Evolutionary conservation across 1,284 basidiomycete genomes (phyloP), one percentile per base, ranked within the genome.

Genomic region (Meira miltonrushii): DNA sequence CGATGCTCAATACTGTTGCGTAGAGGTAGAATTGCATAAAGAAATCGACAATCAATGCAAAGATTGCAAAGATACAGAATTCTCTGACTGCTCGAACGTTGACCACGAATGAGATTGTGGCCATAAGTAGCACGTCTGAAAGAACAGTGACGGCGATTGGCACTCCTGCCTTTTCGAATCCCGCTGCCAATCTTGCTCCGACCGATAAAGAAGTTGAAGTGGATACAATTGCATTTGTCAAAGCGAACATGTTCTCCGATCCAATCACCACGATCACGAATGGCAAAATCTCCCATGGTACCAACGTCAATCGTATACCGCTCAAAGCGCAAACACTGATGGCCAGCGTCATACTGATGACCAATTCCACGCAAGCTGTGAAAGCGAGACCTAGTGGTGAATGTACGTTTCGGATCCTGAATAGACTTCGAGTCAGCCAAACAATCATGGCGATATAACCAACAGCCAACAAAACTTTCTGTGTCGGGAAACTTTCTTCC

Each of bases 261-360:
- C 94, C 94, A 17, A 96, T 89, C 67, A 97, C 93, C 15, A 93
- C 86, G 53, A 98, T 91, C 51, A 96, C 89, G 63, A 97, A 90
- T 0, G 93, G 92, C 56, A 97, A 82, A 40, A 95, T 81, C 74
- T 82, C 83, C 90, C 88, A 91, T 33, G 90, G 91, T 19, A 92
- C 88, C 82, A 92, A 86, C 0, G 87, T 90, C 8, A 92, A 84
- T 62, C 86, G 87, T 78, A 92, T 89, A 1, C 89, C 88, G 48
- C 87, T 85, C 19, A 93, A 82, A 17, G 89, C 89, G 71, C 90
- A 92, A 41, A 96, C 88, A 75, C 89, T 92, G 55, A 96, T 83
- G 73, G 89, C 92, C 64, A 92, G 94, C 67, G 97, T 85, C 2
- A 93, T 92, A 80, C 90, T 92, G 64, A 90, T 90, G 5, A 87